Percentiles rank a stretch among this genome's conserved stretches.
phyloP scores from a whole-genome alignment of 768 basidiomycete species.

The Lenzites betulinus region DNA sequence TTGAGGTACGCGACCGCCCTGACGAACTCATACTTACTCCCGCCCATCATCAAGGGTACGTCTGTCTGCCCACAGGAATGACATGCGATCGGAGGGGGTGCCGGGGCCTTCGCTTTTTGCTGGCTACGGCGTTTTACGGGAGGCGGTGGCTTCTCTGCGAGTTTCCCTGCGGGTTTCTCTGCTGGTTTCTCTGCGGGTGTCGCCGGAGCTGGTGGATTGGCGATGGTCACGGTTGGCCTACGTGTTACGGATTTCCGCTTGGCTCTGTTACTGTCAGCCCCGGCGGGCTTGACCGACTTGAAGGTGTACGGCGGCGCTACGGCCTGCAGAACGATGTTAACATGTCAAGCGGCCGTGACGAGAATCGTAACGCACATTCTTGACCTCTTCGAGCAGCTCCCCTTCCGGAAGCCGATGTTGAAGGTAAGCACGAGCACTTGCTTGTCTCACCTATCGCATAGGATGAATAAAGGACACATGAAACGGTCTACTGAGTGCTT shows the following conservation, averaged over 20 bases:
- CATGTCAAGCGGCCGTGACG: not conserved
- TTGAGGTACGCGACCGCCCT: too few relatives aligned
- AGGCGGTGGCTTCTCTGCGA: conserved; percentile 23
- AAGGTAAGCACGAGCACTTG: conserved; percentile 51
- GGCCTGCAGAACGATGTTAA: conserved; percentile 35
- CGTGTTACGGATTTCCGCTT: conserved; percentile 39
- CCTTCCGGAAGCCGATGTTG: conserved; percentile 60
- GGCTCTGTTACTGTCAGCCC: conserved; percentile 35
- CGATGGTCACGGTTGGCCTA: conserved; percentile 25
- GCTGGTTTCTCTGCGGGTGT: too few relatives aligned
- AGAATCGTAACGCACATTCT: conserved; percentile 44
- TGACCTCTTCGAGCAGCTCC: conserved; percentile 57
- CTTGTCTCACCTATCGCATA: conserved; percentile 35
- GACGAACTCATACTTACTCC: conserved; percentile 51
- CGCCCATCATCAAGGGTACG: conserved; percentile 76
- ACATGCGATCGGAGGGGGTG: conserved; percentile 53
- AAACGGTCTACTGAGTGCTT: too few relatives aligned
- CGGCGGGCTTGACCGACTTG: conserved; percentile 59
- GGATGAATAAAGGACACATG: too few relatives aligned
- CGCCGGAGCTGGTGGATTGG: not conserved
- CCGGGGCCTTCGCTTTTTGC: conserved; percentile 35
- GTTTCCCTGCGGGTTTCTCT: too few relatives aligned
- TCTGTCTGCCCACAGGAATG: conserved; percentile 63
- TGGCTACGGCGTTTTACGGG: conserved; percentile 45
- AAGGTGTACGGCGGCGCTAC: conserved; percentile 50